Conservation (phyloP, 2,329 filamentous ascomycete genomes). For the Dothideomycetes sp. region DNA sequence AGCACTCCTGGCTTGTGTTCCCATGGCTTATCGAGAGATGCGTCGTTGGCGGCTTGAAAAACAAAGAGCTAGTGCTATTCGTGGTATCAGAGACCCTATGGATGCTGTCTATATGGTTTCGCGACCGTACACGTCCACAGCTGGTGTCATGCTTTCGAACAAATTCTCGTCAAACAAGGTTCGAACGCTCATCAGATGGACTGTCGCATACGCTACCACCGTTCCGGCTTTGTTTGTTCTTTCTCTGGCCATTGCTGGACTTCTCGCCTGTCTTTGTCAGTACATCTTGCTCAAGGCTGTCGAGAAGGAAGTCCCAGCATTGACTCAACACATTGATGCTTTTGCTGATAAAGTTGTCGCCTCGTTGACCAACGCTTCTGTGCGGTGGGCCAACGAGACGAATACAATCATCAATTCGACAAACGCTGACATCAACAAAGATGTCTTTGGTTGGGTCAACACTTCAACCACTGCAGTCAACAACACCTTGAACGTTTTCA, state of each 20-base stretch:
- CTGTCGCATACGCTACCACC: constrained; percentile 78
- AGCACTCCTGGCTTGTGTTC: constrained; percentile 63
- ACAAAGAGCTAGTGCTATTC: constrained; percentile 57
- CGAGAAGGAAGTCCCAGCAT: constrained; percentile 64
- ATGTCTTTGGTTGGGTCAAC: constrained; percentile 80
- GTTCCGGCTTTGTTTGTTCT: constrained; percentile 77
- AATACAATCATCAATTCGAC: constrained; percentile 60
- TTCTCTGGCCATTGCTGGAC: constrained; percentile 69
- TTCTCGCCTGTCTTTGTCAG: constrained; percentile 76
- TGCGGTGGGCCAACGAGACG: constrained; percentile 65
- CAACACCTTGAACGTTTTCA: constrained; percentile 72
- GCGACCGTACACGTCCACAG: constrained; percentile 63
- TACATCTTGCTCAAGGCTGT: constrained; percentile 65
- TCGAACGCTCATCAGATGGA: constrained; percentile 71
- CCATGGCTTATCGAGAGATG: constrained; percentile 75
- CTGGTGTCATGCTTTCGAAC: constrained; percentile 61
- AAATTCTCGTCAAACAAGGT: constrained; percentile 54
- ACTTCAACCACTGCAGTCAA: constrained; percentile 78
- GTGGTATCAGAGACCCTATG: constrained; percentile 64
- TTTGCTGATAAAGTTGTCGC: constrained; percentile 69
- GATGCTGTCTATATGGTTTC: constrained; percentile 84
- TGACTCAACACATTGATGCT: constrained; percentile 64
- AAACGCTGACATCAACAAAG: constrained; percentile 67
- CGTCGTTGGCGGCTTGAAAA: constrained; percentile 66
- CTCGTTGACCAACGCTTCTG: constrained; percentile 64